phyloP scores from a whole-genome alignment of 2,329 filamentous ascomycete species.

The Sporothrix brunneoviolacea region DNA sequence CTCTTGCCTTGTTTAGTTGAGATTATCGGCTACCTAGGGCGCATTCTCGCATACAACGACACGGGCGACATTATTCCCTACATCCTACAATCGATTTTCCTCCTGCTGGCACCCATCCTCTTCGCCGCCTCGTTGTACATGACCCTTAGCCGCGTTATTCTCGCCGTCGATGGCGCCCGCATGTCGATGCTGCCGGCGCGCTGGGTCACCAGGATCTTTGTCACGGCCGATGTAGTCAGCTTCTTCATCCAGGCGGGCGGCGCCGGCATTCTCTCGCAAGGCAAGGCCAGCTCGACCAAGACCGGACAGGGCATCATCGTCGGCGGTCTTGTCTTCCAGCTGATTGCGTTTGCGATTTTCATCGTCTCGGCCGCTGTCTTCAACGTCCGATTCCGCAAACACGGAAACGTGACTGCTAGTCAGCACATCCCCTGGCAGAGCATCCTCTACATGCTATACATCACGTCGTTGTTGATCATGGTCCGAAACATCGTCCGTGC shows the following conservation, averaged over 20 bases:
- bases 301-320: slow-evolving; percentile 48
- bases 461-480: not conserved
- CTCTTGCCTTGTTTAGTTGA: too few species aligned
- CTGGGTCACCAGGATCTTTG: slow-evolving; percentile 49
- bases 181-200: too few species aligned
- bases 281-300: slow-evolving; percentile 24
- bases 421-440: not conserved
- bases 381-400: not conserved
- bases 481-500: not conserved
- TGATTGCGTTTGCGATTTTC: slow-evolving; percentile 52
- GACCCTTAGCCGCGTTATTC: slow-evolving; percentile 39
- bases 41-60: slow-evolving; percentile 22
- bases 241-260: slow-evolving; percentile 43
- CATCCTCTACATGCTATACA: not conserved
- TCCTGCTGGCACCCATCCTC: slow-evolving; percentile 41
- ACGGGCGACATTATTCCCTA: slow-evolving; percentile 31
- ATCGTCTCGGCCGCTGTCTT: slow-evolving; percentile 20
- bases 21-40: slow-evolving; percentile 9
- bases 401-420: too few species aligned
- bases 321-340: slow-evolving; percentile 49
- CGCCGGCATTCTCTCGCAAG: slow-evolving; percentile 22
- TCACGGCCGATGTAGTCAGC: slow-evolving; percentile 46
- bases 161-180: too few species aligned
- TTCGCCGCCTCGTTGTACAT: slow-evolving; percentile 47
- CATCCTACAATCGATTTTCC: slow-evolving; percentile 35